phyloP scores from a whole-genome alignment of 2,329 filamentous ascomycete genomes.

The Paraphaeosphaeria sporulosa region DNA sequence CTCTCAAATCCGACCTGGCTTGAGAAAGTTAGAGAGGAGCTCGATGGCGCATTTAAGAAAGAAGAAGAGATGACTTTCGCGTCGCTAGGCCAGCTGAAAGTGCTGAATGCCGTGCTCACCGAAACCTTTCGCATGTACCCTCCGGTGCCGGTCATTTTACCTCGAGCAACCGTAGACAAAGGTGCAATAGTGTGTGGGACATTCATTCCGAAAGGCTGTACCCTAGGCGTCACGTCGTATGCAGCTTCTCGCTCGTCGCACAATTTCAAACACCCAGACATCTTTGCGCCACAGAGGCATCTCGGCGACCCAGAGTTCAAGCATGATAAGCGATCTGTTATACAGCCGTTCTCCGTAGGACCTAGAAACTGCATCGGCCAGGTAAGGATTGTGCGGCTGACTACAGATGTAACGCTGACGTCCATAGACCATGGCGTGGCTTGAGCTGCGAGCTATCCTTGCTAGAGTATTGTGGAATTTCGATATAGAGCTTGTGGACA shows the following conservation, averaged over 20 bases:
- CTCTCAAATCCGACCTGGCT: constrained; percentile 21
- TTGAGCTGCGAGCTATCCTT: constrained; percentile 47
- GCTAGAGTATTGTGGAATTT: constrained; percentile 46
- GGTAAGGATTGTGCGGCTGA: constrained; percentile 33
- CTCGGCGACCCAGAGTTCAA: constrained; percentile 26
- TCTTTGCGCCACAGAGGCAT: constrained; percentile 26
- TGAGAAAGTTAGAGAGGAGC: constrained; percentile 19
- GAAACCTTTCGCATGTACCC: constrained; percentile 32
- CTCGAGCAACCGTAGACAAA: constrained; percentile 15
- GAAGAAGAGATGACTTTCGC: constrained; percentile 25
- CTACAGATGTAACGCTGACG: constrained; percentile 9
- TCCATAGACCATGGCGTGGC: constrained; percentile 30
- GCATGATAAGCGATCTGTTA: constrained; percentile 37
- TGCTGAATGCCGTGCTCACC: constrained; percentile 28
- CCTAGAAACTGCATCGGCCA: constrained; percentile 29
- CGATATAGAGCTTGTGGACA: constrained; percentile 39
- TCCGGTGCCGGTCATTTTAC: constrained; percentile 21
- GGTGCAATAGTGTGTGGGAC: constrained; percentile 22
- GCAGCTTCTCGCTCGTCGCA: constrained; percentile 19
- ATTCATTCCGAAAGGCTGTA: constrained; percentile 20
- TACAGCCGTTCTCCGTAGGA: constrained; percentile 32
- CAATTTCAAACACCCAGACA: constrained; percentile 23
- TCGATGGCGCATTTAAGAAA: constrained; percentile 20
- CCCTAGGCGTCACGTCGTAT: constrained; percentile 25
- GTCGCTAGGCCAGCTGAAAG: constrained; percentile 19